Conservation (phyloP, 768 basidiomycete genomes). For the Lepiota brunneoincarnata region DNA sequence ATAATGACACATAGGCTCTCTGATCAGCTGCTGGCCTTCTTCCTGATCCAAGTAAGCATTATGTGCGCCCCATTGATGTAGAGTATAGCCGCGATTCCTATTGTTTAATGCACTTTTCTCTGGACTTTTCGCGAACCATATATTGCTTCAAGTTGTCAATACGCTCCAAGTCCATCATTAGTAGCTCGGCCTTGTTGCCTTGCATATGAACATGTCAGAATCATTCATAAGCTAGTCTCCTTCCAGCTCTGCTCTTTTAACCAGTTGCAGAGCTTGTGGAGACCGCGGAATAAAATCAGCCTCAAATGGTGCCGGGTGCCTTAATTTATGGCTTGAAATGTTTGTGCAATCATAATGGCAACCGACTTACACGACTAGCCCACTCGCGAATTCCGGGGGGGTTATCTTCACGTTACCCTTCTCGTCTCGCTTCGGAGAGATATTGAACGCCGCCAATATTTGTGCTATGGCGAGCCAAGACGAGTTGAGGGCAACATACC, state of each 20-base stretch:
- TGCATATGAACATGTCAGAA: too few relatives aligned
- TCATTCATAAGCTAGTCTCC: too few relatives aligned
- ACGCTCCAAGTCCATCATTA: neutral
- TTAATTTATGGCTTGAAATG: neutral
- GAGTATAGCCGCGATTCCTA: conserved; percentile 5
- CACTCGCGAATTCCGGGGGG: conserved; percentile 22
- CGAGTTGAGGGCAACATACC: conserved; percentile 28
- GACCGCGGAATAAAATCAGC: conserved; percentile 19
- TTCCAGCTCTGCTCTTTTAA: conserved; percentile 15
- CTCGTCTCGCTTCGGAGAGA: conserved; percentile 28
- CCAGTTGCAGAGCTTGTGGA: conserved; percentile 14
- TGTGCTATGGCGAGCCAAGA: conserved; percentile 29
- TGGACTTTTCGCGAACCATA: neutral
- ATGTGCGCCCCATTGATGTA: neutral
- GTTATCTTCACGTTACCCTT: conserved; percentile 25
- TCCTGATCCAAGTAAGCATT: neutral
- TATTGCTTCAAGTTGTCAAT: neutral
- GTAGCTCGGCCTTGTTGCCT: neutral
- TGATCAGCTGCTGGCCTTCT: neutral
- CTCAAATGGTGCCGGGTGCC: conserved; percentile 24
- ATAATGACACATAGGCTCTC: conserved; percentile 49
- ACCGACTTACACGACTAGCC: conserved; percentile 20
- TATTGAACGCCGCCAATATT: conserved; percentile 25
- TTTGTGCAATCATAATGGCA: neutral
- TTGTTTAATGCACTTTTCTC: neutral